A percentile compares a stretch with the other conserved stretches of the same genome.
Conservation (phyloP, 2,329 filamentous ascomycete genomes). For the Epichloe baconii region DNA sequence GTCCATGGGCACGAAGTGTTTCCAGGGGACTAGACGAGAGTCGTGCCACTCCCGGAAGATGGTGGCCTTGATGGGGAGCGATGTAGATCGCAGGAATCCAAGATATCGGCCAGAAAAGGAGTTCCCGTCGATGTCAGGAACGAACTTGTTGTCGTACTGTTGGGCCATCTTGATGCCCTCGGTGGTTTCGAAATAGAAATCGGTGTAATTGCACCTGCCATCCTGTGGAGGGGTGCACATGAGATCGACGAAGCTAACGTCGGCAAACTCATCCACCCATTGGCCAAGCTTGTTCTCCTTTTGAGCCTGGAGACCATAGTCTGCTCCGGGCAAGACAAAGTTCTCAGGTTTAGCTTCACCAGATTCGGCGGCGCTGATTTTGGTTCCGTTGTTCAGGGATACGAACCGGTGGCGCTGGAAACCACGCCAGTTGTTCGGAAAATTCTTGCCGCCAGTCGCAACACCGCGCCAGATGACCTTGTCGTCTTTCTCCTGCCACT, state of each 20-base stretch:
- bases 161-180: conserved; percentile 30
- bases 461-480: conserved; percentile 52
- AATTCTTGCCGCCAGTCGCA: conserved; percentile 50
- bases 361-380: conserved; percentile 35
- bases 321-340: conserved; percentile 36
- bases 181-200: conserved; percentile 28
- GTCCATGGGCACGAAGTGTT: conserved; percentile 72
- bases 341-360: conserved; percentile 31
- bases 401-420: conserved; percentile 69
- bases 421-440: conserved; percentile 50
- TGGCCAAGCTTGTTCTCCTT: conserved; percentile 29
- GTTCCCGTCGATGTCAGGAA: conserved; percentile 68
- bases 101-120: conserved; percentile 56
- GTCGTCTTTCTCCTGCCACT: conserved; percentile 44
- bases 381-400: conserved; percentile 56
- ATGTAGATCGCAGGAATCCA: conserved; percentile 55
- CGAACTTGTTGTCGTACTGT: conserved; percentile 51
- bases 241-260: conserved; percentile 41
- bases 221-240: conserved; percentile 30
- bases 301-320: conserved; percentile 35
- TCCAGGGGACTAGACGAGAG: conserved; percentile 58
- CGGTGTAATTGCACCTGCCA: conserved; percentile 34
- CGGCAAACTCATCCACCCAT: conserved; percentile 36
- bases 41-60: conserved; percentile 76
- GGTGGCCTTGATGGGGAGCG: conserved; percentile 63